These are phyloP conservation scores for Elymus sibiricus DNA, from an alignment of 176 grass and related monocot species.

Conservation along the genomic window DNA sequence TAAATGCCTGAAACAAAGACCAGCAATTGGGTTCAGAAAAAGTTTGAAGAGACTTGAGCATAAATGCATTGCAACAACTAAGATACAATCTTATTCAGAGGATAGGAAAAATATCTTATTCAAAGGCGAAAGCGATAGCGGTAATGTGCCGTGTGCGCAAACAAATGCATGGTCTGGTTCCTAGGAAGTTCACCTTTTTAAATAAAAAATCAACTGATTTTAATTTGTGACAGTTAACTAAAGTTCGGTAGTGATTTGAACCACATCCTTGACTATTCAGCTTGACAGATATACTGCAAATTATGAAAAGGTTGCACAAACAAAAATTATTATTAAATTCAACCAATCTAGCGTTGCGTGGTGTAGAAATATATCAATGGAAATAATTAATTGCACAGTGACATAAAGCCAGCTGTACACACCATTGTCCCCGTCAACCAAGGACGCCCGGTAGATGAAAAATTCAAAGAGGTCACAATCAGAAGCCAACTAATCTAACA, in stretches of 20 bases:
- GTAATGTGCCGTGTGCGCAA: neutral
- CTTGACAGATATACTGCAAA: neutral
- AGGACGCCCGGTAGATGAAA: neutral
- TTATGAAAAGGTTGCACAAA: neutral
- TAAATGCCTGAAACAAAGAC: conserved; percentile 40
- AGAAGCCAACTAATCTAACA: conserved; percentile 4
- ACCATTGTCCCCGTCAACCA: conserved; percentile 11
- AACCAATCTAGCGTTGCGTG: neutral
- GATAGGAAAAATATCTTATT: neutral
- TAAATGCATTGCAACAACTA: neutral
- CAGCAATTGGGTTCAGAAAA: neutral
- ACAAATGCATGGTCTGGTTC: neutral
- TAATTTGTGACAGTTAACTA: neutral
- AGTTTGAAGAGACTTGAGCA: neutral
- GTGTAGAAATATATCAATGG: neutral
- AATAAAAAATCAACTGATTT: neutral
- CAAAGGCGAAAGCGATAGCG: neutral
- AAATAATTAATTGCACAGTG: neutral
- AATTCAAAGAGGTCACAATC: conserved; percentile 30
- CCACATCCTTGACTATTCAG: neutral
- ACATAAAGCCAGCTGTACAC: neutral
- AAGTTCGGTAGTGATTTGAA: neutral
- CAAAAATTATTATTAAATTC: neutral
- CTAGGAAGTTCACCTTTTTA: neutral
- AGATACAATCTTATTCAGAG: neutral